Percentiles rank a stretch among this genome's conserved stretches.
Conservation (phyloP, 2,329 filamentous ascomycete genomes). For the Grosmannia penicillata region DNA sequence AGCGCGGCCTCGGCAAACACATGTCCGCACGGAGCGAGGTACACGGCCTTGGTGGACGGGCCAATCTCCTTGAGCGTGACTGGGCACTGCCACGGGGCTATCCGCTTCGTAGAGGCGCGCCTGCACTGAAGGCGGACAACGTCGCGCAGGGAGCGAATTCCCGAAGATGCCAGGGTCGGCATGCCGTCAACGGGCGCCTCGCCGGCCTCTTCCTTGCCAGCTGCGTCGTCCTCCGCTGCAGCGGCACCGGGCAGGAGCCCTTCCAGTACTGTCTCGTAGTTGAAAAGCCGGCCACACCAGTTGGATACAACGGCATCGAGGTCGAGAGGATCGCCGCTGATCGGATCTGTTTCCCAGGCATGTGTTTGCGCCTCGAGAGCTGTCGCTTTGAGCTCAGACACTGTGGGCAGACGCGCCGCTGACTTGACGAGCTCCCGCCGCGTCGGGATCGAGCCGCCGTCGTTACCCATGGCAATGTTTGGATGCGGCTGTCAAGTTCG, state of each 20-base stretch:
- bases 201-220: slow-evolving; percentile 23
- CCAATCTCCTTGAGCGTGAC: slow-evolving; percentile 79
- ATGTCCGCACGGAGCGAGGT: slow-evolving; percentile 89
- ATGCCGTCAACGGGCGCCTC: slow-evolving; percentile 11
- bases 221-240: neutral
- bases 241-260: slow-evolving; percentile 25
- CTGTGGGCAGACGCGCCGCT: slow-evolving; percentile 67
- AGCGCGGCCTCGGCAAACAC: slow-evolving; percentile 81
- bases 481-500: neutral
- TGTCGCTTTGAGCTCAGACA: slow-evolving; percentile 78
- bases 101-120: slow-evolving; percentile 21
- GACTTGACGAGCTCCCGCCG: slow-evolving; percentile 93
- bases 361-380: slow-evolving; percentile 74
- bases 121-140: slow-evolving; percentile 71
- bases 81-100: slow-evolving; percentile 56
- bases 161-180: slow-evolving; percentile 29
- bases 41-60: slow-evolving; percentile 64
- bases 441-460: slow-evolving; percentile 91
- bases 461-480: slow-evolving; percentile 83
- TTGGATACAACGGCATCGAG: slow-evolving; percentile 68
- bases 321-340: slow-evolving; percentile 65
- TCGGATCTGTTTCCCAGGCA: slow-evolving; percentile 72
- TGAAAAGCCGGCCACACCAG: slow-evolving; percentile 72
- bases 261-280: slow-evolving; percentile 78
- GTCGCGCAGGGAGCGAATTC: slow-evolving; percentile 72